Percentiles rank a stretch among this genome's conserved stretches.
These are phyloP conservation scores for Microstegium vimineum DNA, from an alignment of 176 grass and related monocot genomes.

Conservation along the genomic window DNA sequence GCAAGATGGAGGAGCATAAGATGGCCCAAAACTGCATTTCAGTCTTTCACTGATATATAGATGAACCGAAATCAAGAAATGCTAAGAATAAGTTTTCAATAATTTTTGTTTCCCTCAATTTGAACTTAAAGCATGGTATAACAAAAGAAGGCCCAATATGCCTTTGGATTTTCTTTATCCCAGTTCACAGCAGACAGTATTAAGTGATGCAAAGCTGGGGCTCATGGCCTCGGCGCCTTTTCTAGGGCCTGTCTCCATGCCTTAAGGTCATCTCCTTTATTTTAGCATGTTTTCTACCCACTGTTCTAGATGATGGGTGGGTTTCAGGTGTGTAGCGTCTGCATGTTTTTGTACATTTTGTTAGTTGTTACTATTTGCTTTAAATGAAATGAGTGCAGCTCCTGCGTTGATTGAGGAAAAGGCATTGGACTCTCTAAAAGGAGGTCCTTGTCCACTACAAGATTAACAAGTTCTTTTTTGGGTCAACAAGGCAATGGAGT, in stretches of 20 bases:
- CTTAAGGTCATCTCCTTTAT: not conserved
- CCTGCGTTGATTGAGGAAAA: not conserved
- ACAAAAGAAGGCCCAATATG: not conserved
- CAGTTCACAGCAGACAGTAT: not conserved
- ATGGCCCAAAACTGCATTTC: not conserved
- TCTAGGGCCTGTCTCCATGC: not conserved
- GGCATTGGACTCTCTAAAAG: no score
- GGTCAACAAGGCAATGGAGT: no score
- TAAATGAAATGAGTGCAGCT: no score
- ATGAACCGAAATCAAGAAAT: not conserved
- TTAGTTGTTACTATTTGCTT: no score
- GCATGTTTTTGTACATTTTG: no score
- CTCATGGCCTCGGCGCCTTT: not conserved
- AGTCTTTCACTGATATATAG: not conserved
- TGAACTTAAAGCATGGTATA: not conserved
- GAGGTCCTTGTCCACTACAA: no score
- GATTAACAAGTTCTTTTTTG: no score
- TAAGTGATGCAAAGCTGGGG: not conserved
- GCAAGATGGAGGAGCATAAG: not conserved
- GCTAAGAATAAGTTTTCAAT: not conserved
- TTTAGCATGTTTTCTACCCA: not conserved
- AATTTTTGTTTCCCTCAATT: not conserved
- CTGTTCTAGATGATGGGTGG: no score
- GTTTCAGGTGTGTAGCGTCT: no score
- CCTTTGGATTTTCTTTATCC: not conserved